Percentiles rank a stretch among this genome's conserved stretches.
Conservation (phyloP, 257 asterid species). For the Voacanga thouarsii region DNA sequence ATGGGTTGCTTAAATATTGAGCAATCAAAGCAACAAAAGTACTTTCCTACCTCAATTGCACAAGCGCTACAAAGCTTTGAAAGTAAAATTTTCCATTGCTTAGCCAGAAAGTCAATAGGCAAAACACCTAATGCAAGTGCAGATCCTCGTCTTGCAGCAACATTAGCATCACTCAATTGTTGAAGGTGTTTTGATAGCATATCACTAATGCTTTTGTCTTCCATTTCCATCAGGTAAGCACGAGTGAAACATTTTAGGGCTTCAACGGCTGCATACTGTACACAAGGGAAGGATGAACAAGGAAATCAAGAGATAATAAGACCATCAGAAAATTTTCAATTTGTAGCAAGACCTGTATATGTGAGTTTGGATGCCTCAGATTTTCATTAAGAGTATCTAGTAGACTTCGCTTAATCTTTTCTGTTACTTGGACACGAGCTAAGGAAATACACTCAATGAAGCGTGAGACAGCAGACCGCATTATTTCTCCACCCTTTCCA, state of each 20-base stretch:
- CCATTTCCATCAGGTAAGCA: slow-evolving; percentile 48
- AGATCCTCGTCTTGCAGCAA: slow-evolving; percentile 94
- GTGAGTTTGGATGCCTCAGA: slow-evolving; percentile 87
- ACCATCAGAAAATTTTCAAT: slow-evolving; percentile 6
- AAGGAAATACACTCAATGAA: slow-evolving; percentile 76
- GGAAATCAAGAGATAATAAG: slow-evolving; percentile 13
- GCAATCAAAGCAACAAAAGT: slow-evolving; percentile 24
- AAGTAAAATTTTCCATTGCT: slow-evolving; percentile 65
- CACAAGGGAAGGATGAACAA: slow-evolving; percentile 23
- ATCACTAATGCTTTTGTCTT: slow-evolving; percentile 46
- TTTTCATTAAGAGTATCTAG: slow-evolving; percentile 86
- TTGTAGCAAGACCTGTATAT: slow-evolving; percentile 67
- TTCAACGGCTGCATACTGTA: slow-evolving; percentile 72
- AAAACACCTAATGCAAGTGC: slow-evolving; percentile 82
- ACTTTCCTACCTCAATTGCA: slow-evolving; percentile 65
- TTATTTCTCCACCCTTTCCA: slow-evolving; percentile 98
- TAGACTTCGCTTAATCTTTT: slow-evolving; percentile 60
- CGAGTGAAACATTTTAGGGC: slow-evolving; percentile 64
- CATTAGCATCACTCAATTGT: slow-evolving; percentile 80
- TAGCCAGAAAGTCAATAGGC: slow-evolving; percentile 66
- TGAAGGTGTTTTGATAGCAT: slow-evolving; percentile 62
- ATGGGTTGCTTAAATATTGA: not conserved
- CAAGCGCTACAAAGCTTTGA: slow-evolving; percentile 67
- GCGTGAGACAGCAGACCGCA: slow-evolving; percentile 96
- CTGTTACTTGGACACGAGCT: slow-evolving; percentile 57